These are phyloP conservation scores for Fusarium sp. DNA, from an alignment of 2,329 filamentous ascomycete genomes.

Conservation along the genomic window DNA sequence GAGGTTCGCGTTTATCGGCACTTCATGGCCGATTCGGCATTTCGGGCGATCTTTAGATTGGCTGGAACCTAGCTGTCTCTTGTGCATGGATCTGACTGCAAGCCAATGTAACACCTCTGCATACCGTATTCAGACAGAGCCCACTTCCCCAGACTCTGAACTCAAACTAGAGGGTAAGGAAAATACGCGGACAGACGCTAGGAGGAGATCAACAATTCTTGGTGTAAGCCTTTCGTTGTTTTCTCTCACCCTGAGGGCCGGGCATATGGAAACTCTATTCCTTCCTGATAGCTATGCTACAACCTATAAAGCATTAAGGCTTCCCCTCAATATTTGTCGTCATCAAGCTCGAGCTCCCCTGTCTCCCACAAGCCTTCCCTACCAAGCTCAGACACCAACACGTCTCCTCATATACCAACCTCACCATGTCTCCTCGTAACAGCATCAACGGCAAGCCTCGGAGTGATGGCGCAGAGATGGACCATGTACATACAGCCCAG, in stretches of 20 bases:
- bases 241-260: background rate
- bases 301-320: background rate
- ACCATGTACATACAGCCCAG: conserved; percentile 45
- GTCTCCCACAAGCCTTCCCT: background rate
- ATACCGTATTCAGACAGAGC: background rate
- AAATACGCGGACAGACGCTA: background rate
- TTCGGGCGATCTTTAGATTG: background rate
- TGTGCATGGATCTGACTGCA: background rate
- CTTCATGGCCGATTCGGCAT: background rate
- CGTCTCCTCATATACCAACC: background rate
- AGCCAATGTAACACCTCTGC: background rate
- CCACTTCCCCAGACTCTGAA: background rate
- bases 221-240: background rate
- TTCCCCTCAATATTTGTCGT: background rate
- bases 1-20: background rate
- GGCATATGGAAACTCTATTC: conserved; percentile 1
- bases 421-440: conserved; percentile 15
- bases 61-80: too few species aligned
- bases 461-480: conserved; percentile 32
- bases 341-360: background rate
- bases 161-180: background rate
- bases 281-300: background rate
- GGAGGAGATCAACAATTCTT: background rate
- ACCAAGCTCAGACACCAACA: background rate
- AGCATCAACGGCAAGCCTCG: conserved; percentile 17